Evolutionary conservation across 371 early-diverging fungal genomes (phyloP), one percentile per base, ranked within the genome.

Genomic region (Mucor piriformis): DNA sequence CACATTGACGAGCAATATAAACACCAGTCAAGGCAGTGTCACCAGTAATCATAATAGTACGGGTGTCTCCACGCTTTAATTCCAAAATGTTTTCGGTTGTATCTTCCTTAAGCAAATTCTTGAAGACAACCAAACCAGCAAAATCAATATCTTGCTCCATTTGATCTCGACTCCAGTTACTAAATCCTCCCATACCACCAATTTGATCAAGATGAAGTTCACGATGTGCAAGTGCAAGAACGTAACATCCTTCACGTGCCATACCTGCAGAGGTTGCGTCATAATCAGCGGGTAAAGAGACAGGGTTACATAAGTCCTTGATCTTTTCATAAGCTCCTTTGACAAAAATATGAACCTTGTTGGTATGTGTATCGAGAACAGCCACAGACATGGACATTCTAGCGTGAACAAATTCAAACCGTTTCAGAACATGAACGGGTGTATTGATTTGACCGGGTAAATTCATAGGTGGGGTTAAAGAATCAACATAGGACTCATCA

Each of bases 31-130:
- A 71, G 4, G 93, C 88, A 37, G 92, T 89, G 67, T 97, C 98
- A 46, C 98, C 98, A 13, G 98, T 96, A 63, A 94, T 92, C 93
- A 97, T 97, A 25, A 93, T 82, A 10, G 83, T 86, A 27, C 93
- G 84, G 29, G 90, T 86, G 23, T 82, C 85, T 34, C 93, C 95
- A 15, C 70, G 74, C 43, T 88, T 87, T 35, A 97, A 83, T 68
- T 85, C 87, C 3, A 73, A 70, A 57, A 97, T 85, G 5, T 88
- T 89, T 32, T 77, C 79, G 4, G 73, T 72, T 0, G 95, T 91
- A 58, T 92, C 93, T 6, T 61, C 73, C 75, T 98, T 98, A 10
- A 95, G 73, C 65, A 86, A 87, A 70, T 96, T 96, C 57, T 90
- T 87, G 72, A 98, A 95, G 32, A 96, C 72, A 16, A 95, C 64